Conservation (phyloP, 2,329 filamentous ascomycete species). For the Aureobasidium pullulans region DNA sequence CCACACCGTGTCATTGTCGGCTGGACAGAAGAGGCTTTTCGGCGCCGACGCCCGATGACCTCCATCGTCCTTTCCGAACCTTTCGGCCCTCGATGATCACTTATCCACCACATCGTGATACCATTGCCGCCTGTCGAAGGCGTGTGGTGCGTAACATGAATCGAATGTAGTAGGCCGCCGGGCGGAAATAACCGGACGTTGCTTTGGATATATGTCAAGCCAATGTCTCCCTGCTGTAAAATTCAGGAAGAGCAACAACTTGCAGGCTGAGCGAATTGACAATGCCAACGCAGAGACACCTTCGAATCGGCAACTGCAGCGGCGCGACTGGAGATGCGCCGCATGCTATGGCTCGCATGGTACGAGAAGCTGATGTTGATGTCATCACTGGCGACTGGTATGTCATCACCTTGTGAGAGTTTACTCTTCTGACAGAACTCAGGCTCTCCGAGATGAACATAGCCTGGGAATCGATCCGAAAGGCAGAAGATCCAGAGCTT, state of each 20-base stretch:
- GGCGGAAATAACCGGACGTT: neutral
- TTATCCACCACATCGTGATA: neutral
- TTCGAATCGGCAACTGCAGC: neutral
- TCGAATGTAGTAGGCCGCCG: neutral
- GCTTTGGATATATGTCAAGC: neutral
- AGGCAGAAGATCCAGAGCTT: conserved; percentile 2
- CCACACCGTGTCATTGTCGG: neutral
- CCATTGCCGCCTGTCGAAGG: neutral
- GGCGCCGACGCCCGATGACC: neutral
- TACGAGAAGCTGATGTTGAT: conserved; percentile 28
- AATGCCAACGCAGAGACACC: conserved; percentile 1
- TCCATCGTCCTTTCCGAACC: neutral
- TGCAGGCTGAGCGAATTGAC: neutral
- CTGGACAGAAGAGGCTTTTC: neutral
- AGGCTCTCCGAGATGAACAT: conserved; percentile 16
- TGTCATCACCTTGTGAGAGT: conserved; percentile 19
- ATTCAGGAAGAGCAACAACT: neutral
- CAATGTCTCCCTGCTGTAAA: neutral
- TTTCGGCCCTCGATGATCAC: neutral
- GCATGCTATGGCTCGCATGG: conserved; percentile 9
- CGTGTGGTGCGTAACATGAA: neutral
- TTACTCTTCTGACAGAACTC: too few relatives aligned
- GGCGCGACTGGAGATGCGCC: conserved; percentile 12
- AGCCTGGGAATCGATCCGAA: conserved; percentile 5
- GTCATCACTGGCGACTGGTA: conserved; percentile 50